Evolutionary conservation across 345 rosid species (phyloP), one percentile per base, ranked within the genome.

Genomic region (Streptanthus diversifolius): DNA sequence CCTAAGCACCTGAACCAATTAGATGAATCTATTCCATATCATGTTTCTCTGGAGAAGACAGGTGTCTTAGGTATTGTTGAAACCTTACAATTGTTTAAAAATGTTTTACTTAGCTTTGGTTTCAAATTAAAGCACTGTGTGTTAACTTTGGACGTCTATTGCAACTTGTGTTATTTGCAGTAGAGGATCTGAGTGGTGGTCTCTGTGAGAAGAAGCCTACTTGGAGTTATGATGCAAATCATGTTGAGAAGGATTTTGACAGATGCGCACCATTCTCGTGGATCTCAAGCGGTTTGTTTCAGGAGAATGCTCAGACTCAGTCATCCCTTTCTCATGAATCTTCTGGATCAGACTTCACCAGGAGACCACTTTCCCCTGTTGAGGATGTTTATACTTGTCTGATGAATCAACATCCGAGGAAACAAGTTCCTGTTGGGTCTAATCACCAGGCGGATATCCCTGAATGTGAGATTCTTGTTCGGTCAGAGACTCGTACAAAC

Each of bases 381-480:
- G 82, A 72, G 59, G 74, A 79, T 56, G 63, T 70, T 25, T 63
- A 75, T 63, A 29, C 82, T 40, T 64, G 57, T 21, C 48, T 68
- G 39, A 47, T 80, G 68, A 81, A 80, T 33, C 74, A 54, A 33
- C 63, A 84, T 27, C 73, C 84, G 0, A 74, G 61, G 67, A 85
- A 80, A 64, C 73, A 19, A 30, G 85, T 90, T 70, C 82, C 75
- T 14, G 41, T 89, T 43, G 98, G 98, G 75, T 83, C 83, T 17
- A 77, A 86, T 81, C 86, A 85, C 81, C 98, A 93, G 66, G 97
- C 84, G 10, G 74, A 67, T 54, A 68, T 93, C 65, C 96, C 96
- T 15, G 80, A 51, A 36, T 82, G 67, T 18, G 30, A 68, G 63
- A 37, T 18, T 54, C 36, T 40, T 30, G 78, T 44, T 53, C 36